Percentiles rank a stretch among this genome's conserved stretches.
These are phyloP conservation scores for Cercospora berteroae DNA, from an alignment of 2,329 filamentous ascomycete genomes.

Conservation along the genomic window DNA sequence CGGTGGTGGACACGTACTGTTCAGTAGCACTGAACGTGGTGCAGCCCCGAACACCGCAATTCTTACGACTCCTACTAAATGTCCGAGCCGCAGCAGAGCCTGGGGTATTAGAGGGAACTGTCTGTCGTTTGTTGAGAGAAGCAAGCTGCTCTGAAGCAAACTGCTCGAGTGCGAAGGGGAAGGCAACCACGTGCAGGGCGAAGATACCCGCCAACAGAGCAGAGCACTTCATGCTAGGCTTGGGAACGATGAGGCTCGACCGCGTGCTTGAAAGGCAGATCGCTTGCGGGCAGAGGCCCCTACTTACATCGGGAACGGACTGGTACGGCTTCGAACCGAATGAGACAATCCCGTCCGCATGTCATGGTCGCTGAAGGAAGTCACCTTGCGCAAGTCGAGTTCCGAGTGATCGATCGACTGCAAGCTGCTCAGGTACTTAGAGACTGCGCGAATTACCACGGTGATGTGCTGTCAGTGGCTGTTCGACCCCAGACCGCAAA, in stretches of 20 bases:
- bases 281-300: not conserved
- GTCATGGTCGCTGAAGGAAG: not conserved
- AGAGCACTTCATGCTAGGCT: not conserved
- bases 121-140: not conserved
- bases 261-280: not conserved
- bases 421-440: not conserved
- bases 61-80: conserved; percentile 11
- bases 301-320: not conserved
- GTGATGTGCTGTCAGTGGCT: not conserved
- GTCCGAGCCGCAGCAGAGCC: conserved; percentile 12
- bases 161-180: conserved; percentile 9
- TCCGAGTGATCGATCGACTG: not conserved
- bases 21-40: conserved; percentile 11
- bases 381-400: not conserved
- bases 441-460: not conserved
- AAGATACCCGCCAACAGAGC: not conserved
- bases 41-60: conserved; percentile 17
- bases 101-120: conserved; percentile 7
- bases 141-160: conserved; percentile 4
- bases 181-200: conserved; percentile 5
- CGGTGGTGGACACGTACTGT: conserved; percentile 15
- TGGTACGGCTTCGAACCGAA: not conserved
- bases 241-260: not conserved
- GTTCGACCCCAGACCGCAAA: not conserved
- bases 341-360: not conserved